phyloP scores from a whole-genome alignment of 352 stramenopile species.

The Phytophthora pinifolia region DNA sequence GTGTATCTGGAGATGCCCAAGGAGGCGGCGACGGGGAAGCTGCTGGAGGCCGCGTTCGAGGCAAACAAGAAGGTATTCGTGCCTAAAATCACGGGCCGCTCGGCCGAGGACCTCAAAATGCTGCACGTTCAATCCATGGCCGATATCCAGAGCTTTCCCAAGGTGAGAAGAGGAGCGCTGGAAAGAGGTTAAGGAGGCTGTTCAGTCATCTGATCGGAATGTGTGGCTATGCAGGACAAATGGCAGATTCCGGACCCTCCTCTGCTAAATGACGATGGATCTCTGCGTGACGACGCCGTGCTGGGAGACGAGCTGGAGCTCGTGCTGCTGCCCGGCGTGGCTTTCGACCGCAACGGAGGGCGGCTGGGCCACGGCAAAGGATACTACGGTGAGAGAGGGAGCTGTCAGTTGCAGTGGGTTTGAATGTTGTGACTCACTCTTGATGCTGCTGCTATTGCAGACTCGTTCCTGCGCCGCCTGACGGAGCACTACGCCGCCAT shows the following conservation, averaged over 20 bases:
- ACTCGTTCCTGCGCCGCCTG: slow-evolving; percentile 73
- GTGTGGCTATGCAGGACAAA: slow-evolving; percentile 58
- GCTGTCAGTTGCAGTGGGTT: not conserved
- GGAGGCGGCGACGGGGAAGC: slow-evolving; percentile 58
- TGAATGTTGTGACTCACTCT: slow-evolving; percentile 12
- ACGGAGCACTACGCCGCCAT: slow-evolving; percentile 44
- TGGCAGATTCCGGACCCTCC: slow-evolving; percentile 87
- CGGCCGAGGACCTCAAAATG: slow-evolving; percentile 80
- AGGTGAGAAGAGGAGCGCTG: slow-evolving; percentile 32
- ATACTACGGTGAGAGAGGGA: slow-evolving; percentile 70
- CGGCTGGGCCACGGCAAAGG: slow-evolving; percentile 87
- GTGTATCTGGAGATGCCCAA: slow-evolving; percentile 88
- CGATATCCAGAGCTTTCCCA: slow-evolving; percentile 82
- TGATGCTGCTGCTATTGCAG: slow-evolving; percentile 25
- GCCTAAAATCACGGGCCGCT: slow-evolving; percentile 78
- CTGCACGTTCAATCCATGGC: slow-evolving; percentile 56
- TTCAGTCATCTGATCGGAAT: slow-evolving; percentile 21
- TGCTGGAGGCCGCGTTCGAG: slow-evolving; percentile 62
- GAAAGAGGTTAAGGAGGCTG: not conserved
- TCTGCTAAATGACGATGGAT: slow-evolving; percentile 25
- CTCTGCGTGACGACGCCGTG: slow-evolving; percentile 44
- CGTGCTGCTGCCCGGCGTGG: slow-evolving; percentile 81
- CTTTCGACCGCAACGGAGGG: slow-evolving; percentile 76
- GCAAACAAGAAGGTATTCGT: slow-evolving; percentile 81
- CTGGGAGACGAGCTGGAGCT: slow-evolving; percentile 62